These are phyloP conservation scores for Cutaneotrichosporon sp. DNA, from an alignment of 1,284 basidiomycete genomes.

Conservation along the genomic window DNA sequence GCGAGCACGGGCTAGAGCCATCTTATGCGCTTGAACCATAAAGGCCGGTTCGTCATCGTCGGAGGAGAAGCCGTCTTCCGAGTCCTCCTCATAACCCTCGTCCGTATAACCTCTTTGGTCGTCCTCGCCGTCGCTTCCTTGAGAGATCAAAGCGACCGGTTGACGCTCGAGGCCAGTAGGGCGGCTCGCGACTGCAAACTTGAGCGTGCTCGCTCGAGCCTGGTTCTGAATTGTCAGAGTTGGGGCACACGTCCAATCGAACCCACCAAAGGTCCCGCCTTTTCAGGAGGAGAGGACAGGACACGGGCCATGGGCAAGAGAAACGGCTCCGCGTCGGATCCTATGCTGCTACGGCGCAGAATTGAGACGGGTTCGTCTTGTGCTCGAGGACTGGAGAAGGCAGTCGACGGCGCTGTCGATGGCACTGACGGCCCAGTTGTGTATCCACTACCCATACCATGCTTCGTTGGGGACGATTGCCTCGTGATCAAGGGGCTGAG, in stretches of 20 bases:
- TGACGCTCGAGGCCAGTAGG: constrained; percentile 2
- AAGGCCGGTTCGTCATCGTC: constrained; percentile 23
- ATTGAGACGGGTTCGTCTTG: constrained; percentile 25
- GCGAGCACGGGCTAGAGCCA: constrained; percentile 4
- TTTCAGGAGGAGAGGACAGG: constrained; percentile 1
- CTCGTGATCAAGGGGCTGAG: constrained; percentile 28
- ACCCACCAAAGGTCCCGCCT: background rate
- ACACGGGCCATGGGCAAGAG: constrained; percentile 14
- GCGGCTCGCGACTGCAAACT: constrained; percentile 28
- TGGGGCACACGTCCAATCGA: background rate
- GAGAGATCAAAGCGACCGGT: background rate
- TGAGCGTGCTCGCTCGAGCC: constrained; percentile 15
- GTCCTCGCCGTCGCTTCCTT: background rate
- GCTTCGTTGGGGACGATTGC: constrained; percentile 14
- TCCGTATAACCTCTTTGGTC: constrained; percentile 10
- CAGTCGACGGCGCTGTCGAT: constrained; percentile 29
- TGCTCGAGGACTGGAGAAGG: constrained; percentile 27
- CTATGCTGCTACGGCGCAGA: constrained; percentile 26
- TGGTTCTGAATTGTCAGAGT: background rate
- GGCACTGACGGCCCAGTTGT: constrained; percentile 16
- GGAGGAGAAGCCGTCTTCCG: constrained; percentile 35
- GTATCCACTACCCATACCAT: background rate
- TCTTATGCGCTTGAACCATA: background rate
- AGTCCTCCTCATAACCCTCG: constrained; percentile 35
- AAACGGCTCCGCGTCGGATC: constrained; percentile 22